These are phyloP conservation scores for Pisolithus orientalis DNA, from an alignment of 768 basidiomycete genomes.

Conservation along the genomic window DNA sequence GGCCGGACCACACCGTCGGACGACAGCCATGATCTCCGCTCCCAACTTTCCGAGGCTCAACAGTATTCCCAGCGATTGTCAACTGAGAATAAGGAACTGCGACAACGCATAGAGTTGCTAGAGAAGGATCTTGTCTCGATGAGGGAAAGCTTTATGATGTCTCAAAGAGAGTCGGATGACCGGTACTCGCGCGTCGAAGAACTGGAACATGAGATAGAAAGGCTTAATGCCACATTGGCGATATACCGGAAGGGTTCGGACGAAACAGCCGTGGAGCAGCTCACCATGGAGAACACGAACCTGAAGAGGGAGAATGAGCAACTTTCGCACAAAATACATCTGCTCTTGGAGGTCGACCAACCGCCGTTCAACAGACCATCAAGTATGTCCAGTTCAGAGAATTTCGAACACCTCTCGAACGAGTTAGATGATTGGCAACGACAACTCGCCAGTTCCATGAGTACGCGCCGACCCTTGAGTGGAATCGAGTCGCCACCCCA, in stretches of 20 bases:
- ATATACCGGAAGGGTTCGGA: slow-evolving; percentile 73
- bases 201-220: slow-evolving; percentile 74
- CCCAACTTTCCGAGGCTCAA: slow-evolving; percentile 72
- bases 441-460: slow-evolving; percentile 75
- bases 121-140: slow-evolving; percentile 71
- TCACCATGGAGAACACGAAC: slow-evolving; percentile 73
- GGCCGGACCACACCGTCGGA: slow-evolving; percentile 79
- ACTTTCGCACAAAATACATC: slow-evolving; percentile 84
- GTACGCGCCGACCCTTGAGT: slow-evolving; percentile 62
- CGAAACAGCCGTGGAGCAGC: slow-evolving; percentile 73
- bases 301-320: slow-evolving; percentile 85
- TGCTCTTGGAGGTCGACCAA: slow-evolving; percentile 83
- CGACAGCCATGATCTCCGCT: slow-evolving; percentile 61
- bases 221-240: slow-evolving; percentile 63
- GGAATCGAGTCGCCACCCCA: slow-evolving; percentile 60
- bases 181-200: slow-evolving; percentile 71
- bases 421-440: slow-evolving; percentile 86
- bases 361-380: slow-evolving; percentile 61
- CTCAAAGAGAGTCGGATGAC: slow-evolving; percentile 77
- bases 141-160: slow-evolving; percentile 61
- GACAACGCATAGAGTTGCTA: slow-evolving; percentile 61
- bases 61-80: slow-evolving; percentile 67
- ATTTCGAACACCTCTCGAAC: slow-evolving; percentile 74
- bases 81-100: slow-evolving; percentile 72
- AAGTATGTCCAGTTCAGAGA: slow-evolving; percentile 81